phyloP scores from a whole-genome alignment of 2,329 filamentous ascomycete species.

The Lachnellula subtilissima region DNA sequence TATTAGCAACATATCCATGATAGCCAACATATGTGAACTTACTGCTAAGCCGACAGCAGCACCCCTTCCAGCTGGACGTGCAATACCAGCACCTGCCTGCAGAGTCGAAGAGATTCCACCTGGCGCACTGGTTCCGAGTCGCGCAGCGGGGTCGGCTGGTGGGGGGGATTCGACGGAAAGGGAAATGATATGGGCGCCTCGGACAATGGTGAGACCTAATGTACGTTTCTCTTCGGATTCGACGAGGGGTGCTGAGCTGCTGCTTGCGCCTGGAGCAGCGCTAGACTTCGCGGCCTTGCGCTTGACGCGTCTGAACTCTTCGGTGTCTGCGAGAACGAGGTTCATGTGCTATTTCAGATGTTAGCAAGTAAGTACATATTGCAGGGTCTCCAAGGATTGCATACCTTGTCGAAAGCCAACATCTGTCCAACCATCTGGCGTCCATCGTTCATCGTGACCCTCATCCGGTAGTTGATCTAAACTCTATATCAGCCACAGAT shows the following conservation, averaged over 20 bases:
- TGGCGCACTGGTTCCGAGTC: constrained; percentile 73
- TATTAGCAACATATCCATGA: constrained; percentile 25
- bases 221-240: constrained; percentile 96
- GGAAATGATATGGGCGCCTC: constrained; percentile 90
- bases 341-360: constrained; percentile 79
- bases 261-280: constrained; percentile 48
- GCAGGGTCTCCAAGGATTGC: background rate
- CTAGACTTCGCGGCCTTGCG: constrained; percentile 71
- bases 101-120: constrained; percentile 63
- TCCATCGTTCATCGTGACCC: constrained; percentile 89
- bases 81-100: constrained; percentile 80
- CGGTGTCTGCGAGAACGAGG: constrained; percentile 94
- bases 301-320: constrained; percentile 92
- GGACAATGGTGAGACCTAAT: constrained; percentile 90
- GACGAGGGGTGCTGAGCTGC: constrained; percentile 60
- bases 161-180: constrained; percentile 94
- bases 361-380: constrained; percentile 14
- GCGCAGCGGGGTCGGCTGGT: constrained; percentile 84
- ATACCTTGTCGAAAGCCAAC: constrained; percentile 95
- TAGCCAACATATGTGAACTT: constrained; percentile 28
- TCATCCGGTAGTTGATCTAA: constrained; percentile 99
- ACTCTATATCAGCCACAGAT: constrained; percentile 17
- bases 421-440: constrained; percentile 97
- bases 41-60: constrained; percentile 75
- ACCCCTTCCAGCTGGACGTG: constrained; percentile 86